phyloP scores from a whole-genome alignment of 129 eudicot species.

The Flaveria sonorensis region DNA sequence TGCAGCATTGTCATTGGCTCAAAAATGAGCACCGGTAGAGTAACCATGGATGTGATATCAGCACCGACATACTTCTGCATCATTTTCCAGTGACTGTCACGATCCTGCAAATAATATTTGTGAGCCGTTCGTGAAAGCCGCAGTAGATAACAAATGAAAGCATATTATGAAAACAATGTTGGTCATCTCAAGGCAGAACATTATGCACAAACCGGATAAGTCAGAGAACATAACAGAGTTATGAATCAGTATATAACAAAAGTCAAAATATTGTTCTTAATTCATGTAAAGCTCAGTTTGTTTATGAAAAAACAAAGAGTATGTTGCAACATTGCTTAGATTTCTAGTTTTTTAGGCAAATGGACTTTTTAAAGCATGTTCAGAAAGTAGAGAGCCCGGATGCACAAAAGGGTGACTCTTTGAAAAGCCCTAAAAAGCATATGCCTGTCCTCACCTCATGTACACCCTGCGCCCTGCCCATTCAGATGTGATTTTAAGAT shows the following conservation, averaged over 20 bases:
- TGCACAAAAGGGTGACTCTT: neutral
- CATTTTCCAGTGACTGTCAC: conserved; percentile 94
- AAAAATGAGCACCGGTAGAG: conserved; percentile 88
- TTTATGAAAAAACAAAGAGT: neutral
- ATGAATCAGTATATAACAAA: neutral
- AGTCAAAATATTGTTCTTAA: neutral
- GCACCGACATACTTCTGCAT: conserved; percentile 93
- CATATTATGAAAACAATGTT: neutral
- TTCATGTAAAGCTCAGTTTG: conserved; percentile 2
- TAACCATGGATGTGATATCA: conserved; percentile 95
- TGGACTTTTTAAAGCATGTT: neutral
- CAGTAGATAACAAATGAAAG: neutral
- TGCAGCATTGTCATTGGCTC: conserved; percentile 99
- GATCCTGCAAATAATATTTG: conserved; percentile 53
- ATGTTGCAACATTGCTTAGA: neutral
- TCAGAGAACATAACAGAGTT: neutral
- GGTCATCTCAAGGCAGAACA: neutral
- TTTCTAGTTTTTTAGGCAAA: neutral
- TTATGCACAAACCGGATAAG: neutral
- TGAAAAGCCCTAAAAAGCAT: neutral
- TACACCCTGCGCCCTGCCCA: neutral
- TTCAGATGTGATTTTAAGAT: neutral
- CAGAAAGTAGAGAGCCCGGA: neutral
- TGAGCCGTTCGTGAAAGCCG: neutral
- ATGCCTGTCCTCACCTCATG: neutral